Evolutionary conservation across 305 asterid species (phyloP).

Genomic region (Ruellia speciosa): DNA sequence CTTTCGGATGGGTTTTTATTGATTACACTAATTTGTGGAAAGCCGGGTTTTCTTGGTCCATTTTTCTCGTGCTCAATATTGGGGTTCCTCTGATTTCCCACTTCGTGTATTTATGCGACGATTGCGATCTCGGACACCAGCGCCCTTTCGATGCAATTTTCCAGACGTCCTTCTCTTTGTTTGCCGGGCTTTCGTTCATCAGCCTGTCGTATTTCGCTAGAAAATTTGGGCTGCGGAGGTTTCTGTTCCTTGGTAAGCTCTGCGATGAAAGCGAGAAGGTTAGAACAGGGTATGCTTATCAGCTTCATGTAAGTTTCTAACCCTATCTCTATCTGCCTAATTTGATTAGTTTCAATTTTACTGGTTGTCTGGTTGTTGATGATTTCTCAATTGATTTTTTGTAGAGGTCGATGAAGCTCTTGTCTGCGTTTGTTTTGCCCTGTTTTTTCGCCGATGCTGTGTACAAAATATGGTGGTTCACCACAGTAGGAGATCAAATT

Average conservation of each 20-base stretch:
- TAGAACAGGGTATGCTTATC: conserved; percentile 51
- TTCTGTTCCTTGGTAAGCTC: conserved; percentile 68
- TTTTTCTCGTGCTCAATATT: conserved; percentile 57
- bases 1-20: conserved; percentile 61
- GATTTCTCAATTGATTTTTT: background rate
- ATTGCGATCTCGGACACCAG: conserved; percentile 50
- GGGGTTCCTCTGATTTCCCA: conserved; percentile 66
- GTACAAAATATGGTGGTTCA: conserved; percentile 92
- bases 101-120: conserved; percentile 48
- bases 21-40: conserved; percentile 64
- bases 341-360: background rate
- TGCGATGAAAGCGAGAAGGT: conserved; percentile 58
- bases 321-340: background rate
- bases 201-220: conserved; percentile 56
- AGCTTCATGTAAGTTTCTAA: conserved; percentile 64
- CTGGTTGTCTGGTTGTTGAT: background rate
- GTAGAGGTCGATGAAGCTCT: conserved; percentile 85
- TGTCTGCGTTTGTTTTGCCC: conserved; percentile 73
- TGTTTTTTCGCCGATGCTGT: conserved; percentile 50
- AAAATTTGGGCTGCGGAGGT: conserved; percentile 58
- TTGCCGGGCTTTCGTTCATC: conserved; percentile 57
- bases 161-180: conserved; percentile 53
- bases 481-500: conserved; percentile 61
- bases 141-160: conserved; percentile 57
- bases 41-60: conserved; percentile 65